These are phyloP conservation scores for Aspergillus tubingensis DNA, from an alignment of 2,329 filamentous ascomycete genomes.

Conservation along the genomic window DNA sequence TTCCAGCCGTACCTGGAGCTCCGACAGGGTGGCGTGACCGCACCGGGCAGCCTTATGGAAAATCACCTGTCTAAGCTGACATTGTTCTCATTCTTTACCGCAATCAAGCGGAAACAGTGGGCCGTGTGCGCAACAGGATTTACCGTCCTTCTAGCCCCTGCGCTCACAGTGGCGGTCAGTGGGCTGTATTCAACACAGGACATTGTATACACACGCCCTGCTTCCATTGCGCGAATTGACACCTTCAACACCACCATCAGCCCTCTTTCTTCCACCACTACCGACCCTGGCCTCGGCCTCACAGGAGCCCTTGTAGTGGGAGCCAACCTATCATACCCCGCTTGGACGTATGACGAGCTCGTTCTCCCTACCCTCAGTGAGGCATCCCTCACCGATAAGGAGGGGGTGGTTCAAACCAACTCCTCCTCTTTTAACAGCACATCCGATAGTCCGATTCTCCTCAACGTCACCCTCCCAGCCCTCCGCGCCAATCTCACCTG, in stretches of 20 bases:
- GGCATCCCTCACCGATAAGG: conserved; percentile 19
- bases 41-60: conserved; percentile 20
- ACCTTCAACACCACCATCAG: conserved; percentile 1
- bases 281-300: conserved; percentile 27
- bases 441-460: neutral
- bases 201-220: conserved; percentile 2
- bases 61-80: conserved; percentile 27
- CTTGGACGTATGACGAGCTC: conserved; percentile 35
- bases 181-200: conserved; percentile 18
- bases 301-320: conserved; percentile 29
- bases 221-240: conserved; percentile 18
- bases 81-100: conserved; percentile 59
- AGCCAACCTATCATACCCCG: conserved; percentile 31
- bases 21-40: conserved; percentile 7
- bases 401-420: neutral
- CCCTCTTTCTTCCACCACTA: conserved; percentile 6
- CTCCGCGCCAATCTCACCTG: conserved; percentile 7
- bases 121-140: conserved; percentile 18
- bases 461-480: neutral
- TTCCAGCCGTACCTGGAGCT: conserved; percentile 23
- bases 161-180: conserved; percentile 18
- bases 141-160: conserved; percentile 17
- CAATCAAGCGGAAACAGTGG: conserved; percentile 18
- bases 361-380: conserved; percentile 23
- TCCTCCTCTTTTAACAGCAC: neutral